A percentile compares a stretch with the other conserved stretches of the same genome.
phyloP scores from a whole-genome alignment of 1,284 basidiomycete genomes.

The Leccinum subrobustum region DNA sequence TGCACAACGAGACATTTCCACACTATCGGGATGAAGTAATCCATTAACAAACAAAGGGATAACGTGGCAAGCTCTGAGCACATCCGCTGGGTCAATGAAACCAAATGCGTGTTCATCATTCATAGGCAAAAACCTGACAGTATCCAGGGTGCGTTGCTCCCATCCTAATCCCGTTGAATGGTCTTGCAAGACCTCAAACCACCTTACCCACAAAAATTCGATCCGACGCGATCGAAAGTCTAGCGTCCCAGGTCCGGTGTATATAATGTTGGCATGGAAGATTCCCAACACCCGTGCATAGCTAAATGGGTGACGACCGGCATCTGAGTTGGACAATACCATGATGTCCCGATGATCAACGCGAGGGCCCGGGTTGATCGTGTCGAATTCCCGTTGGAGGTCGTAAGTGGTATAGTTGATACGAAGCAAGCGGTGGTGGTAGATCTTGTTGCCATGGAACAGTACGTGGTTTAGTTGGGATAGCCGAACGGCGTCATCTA shows the following conservation, averaged over 20 bases:
- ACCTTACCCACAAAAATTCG: not conserved
- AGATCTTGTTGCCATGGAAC: not conserved
- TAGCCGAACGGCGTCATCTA: not conserved
- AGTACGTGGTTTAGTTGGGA: not conserved
- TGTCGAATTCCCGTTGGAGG: not conserved
- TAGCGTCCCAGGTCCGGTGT: not conserved
- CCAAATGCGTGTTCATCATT: not conserved
- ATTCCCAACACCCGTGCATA: not conserved
- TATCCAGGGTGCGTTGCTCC: not conserved
- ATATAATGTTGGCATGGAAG: not conserved
- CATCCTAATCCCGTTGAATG: not conserved
- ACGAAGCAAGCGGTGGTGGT: not conserved
- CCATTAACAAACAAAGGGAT: too few relatives aligned
- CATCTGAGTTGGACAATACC: not conserved
- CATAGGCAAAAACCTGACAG: constrained; percentile 7
- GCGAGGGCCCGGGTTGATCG: not conserved
- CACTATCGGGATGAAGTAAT: too few relatives aligned
- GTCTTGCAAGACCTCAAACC: not conserved
- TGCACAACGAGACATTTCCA: too few relatives aligned
- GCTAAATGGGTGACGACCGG: not conserved
- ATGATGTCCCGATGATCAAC: not conserved
- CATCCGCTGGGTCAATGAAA: too few relatives aligned
- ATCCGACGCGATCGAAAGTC: not conserved
- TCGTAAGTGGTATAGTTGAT: not conserved
- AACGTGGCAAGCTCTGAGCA: too few relatives aligned